Percentiles rank a stretch among this genome's conserved stretches.
Evolutionary conservation across 345 rosid species (phyloP).

Genomic region (Dipteronia dyeriana): DNA sequence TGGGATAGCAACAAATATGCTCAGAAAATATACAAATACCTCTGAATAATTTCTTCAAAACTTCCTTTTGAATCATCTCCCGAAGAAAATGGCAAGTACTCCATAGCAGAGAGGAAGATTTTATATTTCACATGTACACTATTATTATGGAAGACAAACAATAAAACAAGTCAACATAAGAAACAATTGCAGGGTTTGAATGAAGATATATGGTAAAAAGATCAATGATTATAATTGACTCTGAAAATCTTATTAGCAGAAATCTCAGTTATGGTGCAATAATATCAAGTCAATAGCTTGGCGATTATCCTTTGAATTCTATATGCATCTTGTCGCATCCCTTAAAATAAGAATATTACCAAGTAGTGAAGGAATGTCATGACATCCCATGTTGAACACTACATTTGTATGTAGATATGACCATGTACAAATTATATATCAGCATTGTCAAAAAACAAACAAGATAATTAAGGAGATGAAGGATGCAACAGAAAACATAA

Average conservation of each 20-base stretch:
- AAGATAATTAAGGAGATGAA: neutral
- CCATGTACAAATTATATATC: neutral
- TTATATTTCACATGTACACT: conserved; percentile 91
- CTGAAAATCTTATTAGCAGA: neutral
- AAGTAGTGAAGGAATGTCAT: neutral
- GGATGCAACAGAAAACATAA: neutral
- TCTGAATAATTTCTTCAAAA: conserved; percentile 95
- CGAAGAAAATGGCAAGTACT: conserved; percentile 76
- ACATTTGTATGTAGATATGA: neutral
- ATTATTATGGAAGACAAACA: conserved; percentile 10
- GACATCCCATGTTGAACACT: neutral
- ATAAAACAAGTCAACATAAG: neutral
- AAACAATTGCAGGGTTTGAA: neutral
- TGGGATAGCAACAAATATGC: conserved; percentile 12
- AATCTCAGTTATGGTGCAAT: neutral
- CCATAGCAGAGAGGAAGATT: conserved; percentile 90
- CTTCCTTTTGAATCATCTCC: conserved; percentile 76
- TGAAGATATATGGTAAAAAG: neutral
- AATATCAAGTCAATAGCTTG: neutral
- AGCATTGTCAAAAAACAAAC: too few relatives aligned
- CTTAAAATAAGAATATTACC: neutral
- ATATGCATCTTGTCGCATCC: conserved; percentile 5
- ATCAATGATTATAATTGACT: neutral
- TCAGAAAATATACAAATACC: conserved; percentile 44
- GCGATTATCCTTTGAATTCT: conserved; percentile 8